A percentile compares a stretch with the other conserved stretches of the same genome.
These are phyloP conservation scores for Candida takata DNA, from an alignment of 805 yeast species.

Conservation along the genomic window DNA sequence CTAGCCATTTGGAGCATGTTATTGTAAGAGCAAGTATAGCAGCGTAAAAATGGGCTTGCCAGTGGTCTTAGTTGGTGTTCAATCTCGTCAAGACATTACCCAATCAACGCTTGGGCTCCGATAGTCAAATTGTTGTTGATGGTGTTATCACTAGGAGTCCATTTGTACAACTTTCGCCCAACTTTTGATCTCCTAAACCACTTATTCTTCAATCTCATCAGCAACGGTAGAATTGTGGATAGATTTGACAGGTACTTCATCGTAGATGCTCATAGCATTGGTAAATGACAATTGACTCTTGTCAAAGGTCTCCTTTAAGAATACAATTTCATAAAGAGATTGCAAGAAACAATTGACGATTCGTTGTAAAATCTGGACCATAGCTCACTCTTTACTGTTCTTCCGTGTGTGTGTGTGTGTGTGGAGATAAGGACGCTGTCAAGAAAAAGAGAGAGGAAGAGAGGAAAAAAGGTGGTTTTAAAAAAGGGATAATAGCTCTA, in stretches of 20 bases:
- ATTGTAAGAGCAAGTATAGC: constrained; percentile 39
- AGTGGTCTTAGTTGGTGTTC: constrained; percentile 28
- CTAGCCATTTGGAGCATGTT: constrained; percentile 36
- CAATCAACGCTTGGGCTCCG: constrained; percentile 35
- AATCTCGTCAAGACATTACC: constrained; percentile 30
- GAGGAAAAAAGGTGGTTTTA: no score
- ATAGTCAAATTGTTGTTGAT: constrained; percentile 26
- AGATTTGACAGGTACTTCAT: constrained; percentile 32
- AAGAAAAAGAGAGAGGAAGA: no score
- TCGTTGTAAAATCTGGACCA: constrained; percentile 26
- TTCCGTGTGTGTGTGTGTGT: no score
- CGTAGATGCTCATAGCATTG: constrained; percentile 35
- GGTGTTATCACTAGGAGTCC: constrained; percentile 27
- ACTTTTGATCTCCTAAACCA: constrained; percentile 25
- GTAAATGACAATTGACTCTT: constrained; percentile 29
- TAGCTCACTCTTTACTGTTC: constrained; percentile 24
- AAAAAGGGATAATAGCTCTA: no score
- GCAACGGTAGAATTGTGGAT: constrained; percentile 36
- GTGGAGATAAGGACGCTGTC: no score
- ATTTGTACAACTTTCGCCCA: constrained; percentile 35
- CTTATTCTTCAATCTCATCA: constrained; percentile 26
- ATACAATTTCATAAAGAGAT: constrained; percentile 23
- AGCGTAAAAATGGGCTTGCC: constrained; percentile 34
- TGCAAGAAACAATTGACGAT: constrained; percentile 34
- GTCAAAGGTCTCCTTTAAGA: constrained; percentile 19